Conservation (phyloP, 768 basidiomycete genomes). For the Tylopilus vinaceipallidus region DNA sequence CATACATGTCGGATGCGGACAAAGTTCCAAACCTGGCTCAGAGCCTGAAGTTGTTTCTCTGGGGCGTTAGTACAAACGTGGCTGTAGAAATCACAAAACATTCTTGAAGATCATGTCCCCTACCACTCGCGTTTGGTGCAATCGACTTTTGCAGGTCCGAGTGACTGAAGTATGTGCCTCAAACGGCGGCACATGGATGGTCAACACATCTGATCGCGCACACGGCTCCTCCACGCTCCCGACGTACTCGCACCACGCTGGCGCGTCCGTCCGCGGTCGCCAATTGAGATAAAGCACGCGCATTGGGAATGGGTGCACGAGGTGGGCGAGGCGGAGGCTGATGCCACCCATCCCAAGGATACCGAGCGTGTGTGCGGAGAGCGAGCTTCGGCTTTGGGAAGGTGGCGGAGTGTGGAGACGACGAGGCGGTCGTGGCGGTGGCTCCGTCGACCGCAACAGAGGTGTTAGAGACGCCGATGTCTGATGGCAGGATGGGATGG, state of each 20-base stretch:
- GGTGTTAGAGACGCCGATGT: slow-evolving; percentile 80
- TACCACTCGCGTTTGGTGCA: too few species aligned
- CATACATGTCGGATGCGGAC: too few species aligned
- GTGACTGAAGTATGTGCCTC: too few species aligned
- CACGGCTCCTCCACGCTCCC: slow-evolving; percentile 63
- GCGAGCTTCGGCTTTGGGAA: slow-evolving; percentile 56
- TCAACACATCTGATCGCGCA: slow-evolving; percentile 73
- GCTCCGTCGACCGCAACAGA: slow-evolving; percentile 89
- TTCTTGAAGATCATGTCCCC: too few species aligned
- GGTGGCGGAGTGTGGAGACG: slow-evolving; percentile 75
- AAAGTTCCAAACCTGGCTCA: too few species aligned
- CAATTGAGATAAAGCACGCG: slow-evolving; percentile 80
- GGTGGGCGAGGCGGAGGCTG: slow-evolving; percentile 64
- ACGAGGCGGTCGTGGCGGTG: slow-evolving; percentile 88
- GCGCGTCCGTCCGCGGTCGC: slow-evolving; percentile 52
- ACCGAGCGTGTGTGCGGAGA: slow-evolving; percentile 63
- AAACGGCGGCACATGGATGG: slow-evolving; percentile 80
- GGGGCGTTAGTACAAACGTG: too few species aligned
- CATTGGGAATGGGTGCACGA: slow-evolving; percentile 84
- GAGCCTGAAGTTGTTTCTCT: too few species aligned
- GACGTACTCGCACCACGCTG: slow-evolving; percentile 77
- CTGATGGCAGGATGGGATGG: slow-evolving; percentile 4
- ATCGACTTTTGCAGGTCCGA: too few species aligned
- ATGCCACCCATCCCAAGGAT: slow-evolving; percentile 80
- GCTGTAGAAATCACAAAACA: too few species aligned